Conservation (phyloP, 371 early-diverging fungal species). For the Apophysomyces trapeziformis region DNA sequence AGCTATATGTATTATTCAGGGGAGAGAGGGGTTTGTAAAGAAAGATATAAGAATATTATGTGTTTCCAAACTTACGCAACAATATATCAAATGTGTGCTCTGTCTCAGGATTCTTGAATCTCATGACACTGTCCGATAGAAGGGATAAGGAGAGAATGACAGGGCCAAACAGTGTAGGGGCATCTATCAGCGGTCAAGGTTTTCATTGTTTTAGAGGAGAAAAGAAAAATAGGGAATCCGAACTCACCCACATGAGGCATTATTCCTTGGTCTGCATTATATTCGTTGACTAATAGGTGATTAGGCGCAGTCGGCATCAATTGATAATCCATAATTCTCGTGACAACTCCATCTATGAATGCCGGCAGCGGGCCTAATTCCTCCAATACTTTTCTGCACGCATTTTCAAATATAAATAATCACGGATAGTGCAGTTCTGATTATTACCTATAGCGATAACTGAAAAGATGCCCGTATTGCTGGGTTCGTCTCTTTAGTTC, state of each 20-base stretch:
- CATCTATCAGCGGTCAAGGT: slow-evolving; percentile 40
- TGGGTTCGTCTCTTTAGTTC: slow-evolving; percentile 76
- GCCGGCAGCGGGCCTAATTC: slow-evolving; percentile 62
- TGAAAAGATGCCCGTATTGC: slow-evolving; percentile 75
- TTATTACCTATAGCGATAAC: slow-evolving; percentile 66
- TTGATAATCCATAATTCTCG: slow-evolving; percentile 44
- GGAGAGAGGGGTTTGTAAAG: background rate
- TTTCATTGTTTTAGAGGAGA: slow-evolving; percentile 8
- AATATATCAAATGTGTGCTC: slow-evolving; percentile 36
- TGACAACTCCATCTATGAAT: slow-evolving; percentile 44
- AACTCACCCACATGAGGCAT: slow-evolving; percentile 54
- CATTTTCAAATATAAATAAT: background rate
- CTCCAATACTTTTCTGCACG: slow-evolving; percentile 55
- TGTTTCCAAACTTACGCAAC: slow-evolving; percentile 48
- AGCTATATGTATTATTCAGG: slow-evolving; percentile 22
- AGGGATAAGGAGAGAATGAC: slow-evolving; percentile 68
- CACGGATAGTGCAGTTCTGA: background rate
- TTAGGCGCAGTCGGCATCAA: slow-evolving; percentile 56
- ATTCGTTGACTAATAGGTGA: slow-evolving; percentile 74
- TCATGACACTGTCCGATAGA: slow-evolving; percentile 72
- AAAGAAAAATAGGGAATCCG: no score
- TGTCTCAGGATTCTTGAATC: slow-evolving; percentile 50
- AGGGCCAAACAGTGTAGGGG: slow-evolving; percentile 68
- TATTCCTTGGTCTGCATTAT: slow-evolving; percentile 73
- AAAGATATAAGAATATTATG: no score